Conservation (phyloP, 2,329 filamentous ascomycete species). For the Aspergillus aculeatus region DNA sequence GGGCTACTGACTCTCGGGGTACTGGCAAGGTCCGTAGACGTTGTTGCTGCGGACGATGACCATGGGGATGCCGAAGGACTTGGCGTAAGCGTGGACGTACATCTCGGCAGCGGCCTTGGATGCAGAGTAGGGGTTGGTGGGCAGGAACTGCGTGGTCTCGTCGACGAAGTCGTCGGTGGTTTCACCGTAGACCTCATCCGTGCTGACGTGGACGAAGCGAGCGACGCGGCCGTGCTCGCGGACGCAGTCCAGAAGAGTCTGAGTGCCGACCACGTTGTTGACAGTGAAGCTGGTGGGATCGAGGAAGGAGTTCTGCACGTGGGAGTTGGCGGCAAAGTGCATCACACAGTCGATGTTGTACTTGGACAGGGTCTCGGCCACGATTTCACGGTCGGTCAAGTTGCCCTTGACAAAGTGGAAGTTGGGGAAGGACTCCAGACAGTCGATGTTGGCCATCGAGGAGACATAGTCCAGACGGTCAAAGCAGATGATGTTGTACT, state of each 20-base stretch:
- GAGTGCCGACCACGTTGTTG: slow-evolving; percentile 81
- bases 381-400: slow-evolving; percentile 68
- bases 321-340: slow-evolving; percentile 82
- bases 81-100: slow-evolving; percentile 82
- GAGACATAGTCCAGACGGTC: slow-evolving; percentile 84
- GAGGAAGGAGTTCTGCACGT: slow-evolving; percentile 78
- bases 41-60: slow-evolving; percentile 83
- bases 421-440: slow-evolving; percentile 66
- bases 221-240: slow-evolving; percentile 65
- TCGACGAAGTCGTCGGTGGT: slow-evolving; percentile 50
- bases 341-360: slow-evolving; percentile 76
- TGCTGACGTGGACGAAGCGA: slow-evolving; percentile 78
- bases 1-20: slow-evolving; percentile 69
- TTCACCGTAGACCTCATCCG: slow-evolving; percentile 83
- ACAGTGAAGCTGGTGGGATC: slow-evolving; percentile 80
- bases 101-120: slow-evolving; percentile 81
- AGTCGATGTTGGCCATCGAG: slow-evolving; percentile 74
- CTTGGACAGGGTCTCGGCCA: slow-evolving; percentile 68
- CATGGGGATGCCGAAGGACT: slow-evolving; percentile 75
- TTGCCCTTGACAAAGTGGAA: slow-evolving; percentile 80
- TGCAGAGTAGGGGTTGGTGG: slow-evolving; percentile 79
- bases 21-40: slow-evolving; percentile 81
- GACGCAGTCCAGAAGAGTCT: slow-evolving; percentile 74
- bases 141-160: slow-evolving; percentile 71
- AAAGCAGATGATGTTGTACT: slow-evolving; percentile 78